A percentile compares a stretch with the other conserved stretches of the same genome.
Evolutionary conservation across 2,329 filamentous ascomycete species (phyloP).

Genomic region (Juglanconis oblonga): DNA sequence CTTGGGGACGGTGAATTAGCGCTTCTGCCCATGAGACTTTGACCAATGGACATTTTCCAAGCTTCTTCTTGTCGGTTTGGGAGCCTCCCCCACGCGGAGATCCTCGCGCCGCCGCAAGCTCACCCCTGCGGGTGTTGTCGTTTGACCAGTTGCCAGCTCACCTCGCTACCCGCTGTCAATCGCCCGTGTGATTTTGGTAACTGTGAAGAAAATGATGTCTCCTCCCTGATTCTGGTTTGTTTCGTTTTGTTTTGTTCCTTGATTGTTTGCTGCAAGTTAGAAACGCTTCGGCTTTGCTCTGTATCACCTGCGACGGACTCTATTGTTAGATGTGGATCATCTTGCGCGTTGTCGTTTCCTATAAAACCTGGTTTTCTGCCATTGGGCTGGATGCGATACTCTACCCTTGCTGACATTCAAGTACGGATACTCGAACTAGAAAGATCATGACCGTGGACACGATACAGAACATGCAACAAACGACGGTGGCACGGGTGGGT

Average conservation of each 20-base stretch:
- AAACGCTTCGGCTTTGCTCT: too few relatives aligned
- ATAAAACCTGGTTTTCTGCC: too few relatives aligned
- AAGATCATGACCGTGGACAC: slow-evolving; percentile 10
- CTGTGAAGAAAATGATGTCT: neutral
- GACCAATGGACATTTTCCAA: neutral
- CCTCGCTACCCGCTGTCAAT: neutral
- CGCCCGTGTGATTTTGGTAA: neutral
- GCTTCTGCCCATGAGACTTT: too few relatives aligned
- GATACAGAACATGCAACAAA: neutral
- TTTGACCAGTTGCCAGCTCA: neutral
- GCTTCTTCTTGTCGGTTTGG: neutral
- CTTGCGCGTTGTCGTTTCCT: too few relatives aligned
- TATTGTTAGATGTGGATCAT: too few relatives aligned
- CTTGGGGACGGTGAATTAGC: neutral
- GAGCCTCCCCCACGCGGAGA: neutral
- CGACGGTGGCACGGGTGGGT: slow-evolving; percentile 5
- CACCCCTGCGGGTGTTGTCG: neutral
- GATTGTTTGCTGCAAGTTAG: too few relatives aligned
- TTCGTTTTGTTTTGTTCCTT: neutral
- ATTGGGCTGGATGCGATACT: too few relatives aligned
- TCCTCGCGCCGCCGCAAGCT: neutral
- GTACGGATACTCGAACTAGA: neutral
- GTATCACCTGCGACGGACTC: too few relatives aligned
- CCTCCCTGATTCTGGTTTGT: neutral
- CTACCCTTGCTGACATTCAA: neutral